Evolutionary conservation across 2,329 filamentous ascomycete species (phyloP).

Genomic region (Aureobasidium lini): DNA sequence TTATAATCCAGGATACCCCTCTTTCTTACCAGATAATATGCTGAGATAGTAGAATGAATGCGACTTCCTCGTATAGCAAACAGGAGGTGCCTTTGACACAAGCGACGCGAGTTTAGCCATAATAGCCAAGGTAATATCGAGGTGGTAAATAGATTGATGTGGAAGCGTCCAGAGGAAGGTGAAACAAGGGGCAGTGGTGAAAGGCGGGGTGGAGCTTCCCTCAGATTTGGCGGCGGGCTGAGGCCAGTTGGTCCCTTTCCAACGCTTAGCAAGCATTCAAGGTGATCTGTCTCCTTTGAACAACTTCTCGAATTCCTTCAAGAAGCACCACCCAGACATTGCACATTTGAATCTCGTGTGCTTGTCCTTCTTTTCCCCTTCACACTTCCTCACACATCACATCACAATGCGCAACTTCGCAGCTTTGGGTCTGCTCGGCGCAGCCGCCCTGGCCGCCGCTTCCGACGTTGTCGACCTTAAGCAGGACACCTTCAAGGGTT

Average conservation of each 20-base stretch:
- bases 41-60: not conserved
- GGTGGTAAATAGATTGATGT: not conserved
- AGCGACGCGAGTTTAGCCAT: not conserved
- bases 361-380: not conserved
- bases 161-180: not conserved
- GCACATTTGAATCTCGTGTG: not conserved
- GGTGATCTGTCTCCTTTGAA: constrained; percentile 2
- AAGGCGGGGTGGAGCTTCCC: constrained; percentile 7
- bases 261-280: constrained; percentile 2
- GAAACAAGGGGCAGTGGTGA: constrained; percentile 1
- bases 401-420: constrained; percentile 21
- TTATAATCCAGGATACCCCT: not conserved
- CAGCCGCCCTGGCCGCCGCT: constrained; percentile 54
- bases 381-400: not conserved
- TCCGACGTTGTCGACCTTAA: constrained; percentile 83
- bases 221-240: not conserved
- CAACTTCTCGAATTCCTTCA: not conserved
- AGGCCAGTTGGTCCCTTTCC: constrained; percentile 4
- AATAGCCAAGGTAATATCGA: not conserved
- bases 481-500: constrained; percentile 78
- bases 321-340: not conserved
- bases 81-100: not conserved
- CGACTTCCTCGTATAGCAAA: not conserved
- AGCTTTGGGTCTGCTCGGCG: constrained; percentile 36
- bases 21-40: not conserved